Evolutionary conservation across 306 rosid species (phyloP).

Genomic region (Quercus rubra): DNA sequence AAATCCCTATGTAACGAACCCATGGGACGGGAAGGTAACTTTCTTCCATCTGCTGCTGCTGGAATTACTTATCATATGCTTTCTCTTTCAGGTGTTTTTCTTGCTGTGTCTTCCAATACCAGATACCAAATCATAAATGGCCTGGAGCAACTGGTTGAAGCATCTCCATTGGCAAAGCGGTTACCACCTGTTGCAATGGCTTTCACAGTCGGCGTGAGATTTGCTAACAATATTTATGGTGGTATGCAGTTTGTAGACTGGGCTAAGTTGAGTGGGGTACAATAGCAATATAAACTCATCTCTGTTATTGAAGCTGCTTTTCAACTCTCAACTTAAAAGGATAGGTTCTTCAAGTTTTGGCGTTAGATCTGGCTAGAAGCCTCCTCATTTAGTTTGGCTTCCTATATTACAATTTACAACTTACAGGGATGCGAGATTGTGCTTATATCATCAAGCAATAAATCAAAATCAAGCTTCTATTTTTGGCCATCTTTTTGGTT

Average conservation of each 20-base stretch:
- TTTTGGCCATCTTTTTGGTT: neutral
- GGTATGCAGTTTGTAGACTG: conserved; percentile 97
- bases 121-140: conserved; percentile 87
- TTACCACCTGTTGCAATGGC: conserved; percentile 79
- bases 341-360: neutral
- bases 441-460: neutral
- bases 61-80: conserved; percentile 4
- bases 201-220: conserved; percentile 81
- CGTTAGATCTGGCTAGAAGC: conserved; percentile 2
- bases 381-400: neutral
- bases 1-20: no score
- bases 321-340: neutral
- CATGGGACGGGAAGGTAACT: neutral
- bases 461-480: neutral
- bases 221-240: conserved; percentile 83
- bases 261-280: conserved; percentile 92
- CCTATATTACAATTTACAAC: neutral
- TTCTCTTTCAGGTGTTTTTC: conserved; percentile 68
- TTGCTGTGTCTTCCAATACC: conserved; percentile 87
- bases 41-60: neutral
- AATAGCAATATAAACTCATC: conserved; percentile 28
- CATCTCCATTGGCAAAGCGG: conserved; percentile 71
- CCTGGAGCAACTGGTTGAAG: conserved; percentile 73
- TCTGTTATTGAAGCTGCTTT: neutral
- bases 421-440: neutral